Percentiles rank a stretch among this genome's conserved stretches.
These are phyloP conservation scores for Botryotinia globosa DNA, from an alignment of 2,329 filamentous ascomycete species.

Conservation along the genomic window DNA sequence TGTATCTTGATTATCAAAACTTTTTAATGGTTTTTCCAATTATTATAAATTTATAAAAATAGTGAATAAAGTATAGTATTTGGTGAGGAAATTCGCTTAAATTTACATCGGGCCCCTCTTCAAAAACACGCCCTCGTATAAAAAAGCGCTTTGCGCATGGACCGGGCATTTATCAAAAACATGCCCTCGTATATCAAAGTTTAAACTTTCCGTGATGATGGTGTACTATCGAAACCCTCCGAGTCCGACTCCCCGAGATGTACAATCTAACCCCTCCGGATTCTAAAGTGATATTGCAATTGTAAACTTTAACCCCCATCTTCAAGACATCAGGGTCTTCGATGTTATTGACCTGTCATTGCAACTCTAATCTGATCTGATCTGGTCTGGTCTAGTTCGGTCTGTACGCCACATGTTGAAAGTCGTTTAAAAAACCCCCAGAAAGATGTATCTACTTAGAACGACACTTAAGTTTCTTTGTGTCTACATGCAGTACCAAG, in stretches of 20 bases:
- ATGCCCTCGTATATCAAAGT: not conserved
- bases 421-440: not conserved
- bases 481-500: not conserved
- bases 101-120: too few species aligned
- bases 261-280: too few species aligned
- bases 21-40: too few species aligned
- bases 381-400: not conserved
- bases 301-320: not conserved
- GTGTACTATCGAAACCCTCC: not conserved
- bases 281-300: not conserved
- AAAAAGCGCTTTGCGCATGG: too few species aligned
- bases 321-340: not conserved
- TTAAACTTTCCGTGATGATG: not conserved
- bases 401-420: not conserved
- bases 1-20: too few species aligned
- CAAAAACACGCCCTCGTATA: too few species aligned
- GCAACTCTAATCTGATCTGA: not conserved
- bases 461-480: too few species aligned
- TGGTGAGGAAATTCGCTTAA: too few species aligned
- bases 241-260: too few species aligned
- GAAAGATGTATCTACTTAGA: not conserved
- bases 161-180: too few species aligned
- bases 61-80: too few species aligned
- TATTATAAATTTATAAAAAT: too few species aligned
- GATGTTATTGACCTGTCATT: not conserved